Percentiles rank a stretch among this genome's conserved stretches.
These are phyloP conservation scores for Trichoderma sp. DNA, from an alignment of 2,329 filamentous ascomycete genomes.

Conservation along the genomic window DNA sequence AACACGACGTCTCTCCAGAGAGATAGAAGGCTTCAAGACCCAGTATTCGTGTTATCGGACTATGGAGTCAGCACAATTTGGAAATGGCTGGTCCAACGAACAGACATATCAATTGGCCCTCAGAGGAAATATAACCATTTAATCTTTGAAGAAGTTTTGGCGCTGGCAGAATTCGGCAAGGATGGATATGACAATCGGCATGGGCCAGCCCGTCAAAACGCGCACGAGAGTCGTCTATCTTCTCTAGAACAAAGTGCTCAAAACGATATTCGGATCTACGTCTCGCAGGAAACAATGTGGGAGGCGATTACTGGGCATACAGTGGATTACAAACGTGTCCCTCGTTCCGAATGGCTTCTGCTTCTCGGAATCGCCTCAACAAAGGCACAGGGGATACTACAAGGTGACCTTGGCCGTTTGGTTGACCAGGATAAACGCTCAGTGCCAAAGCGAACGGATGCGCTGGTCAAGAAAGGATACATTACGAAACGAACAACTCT, in stretches of 20 bases:
- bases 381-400: constrained; percentile 59
- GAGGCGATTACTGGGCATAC: constrained; percentile 62
- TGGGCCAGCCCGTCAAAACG: background rate
- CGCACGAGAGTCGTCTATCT: background rate
- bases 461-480: constrained; percentile 63
- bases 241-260: background rate
- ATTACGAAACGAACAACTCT: constrained; percentile 64
- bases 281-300: constrained; percentile 62
- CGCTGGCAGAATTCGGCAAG: background rate
- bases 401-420: constrained; percentile 61
- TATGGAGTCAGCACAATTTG: constrained; percentile 42
- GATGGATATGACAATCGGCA: background rate
- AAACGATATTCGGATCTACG: constrained; percentile 46
- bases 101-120: constrained; percentile 44
- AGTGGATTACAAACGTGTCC: constrained; percentile 61
- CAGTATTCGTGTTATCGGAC: constrained; percentile 32
- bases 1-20: constrained; percentile 9
- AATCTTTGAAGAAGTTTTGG: constrained; percentile 36
- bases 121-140: constrained; percentile 44
- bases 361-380: constrained; percentile 61
- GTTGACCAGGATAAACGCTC: constrained; percentile 67
- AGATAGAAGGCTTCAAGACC: constrained; percentile 17
- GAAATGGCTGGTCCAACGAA: constrained; percentile 43
- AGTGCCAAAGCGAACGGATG: constrained; percentile 63
- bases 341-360: constrained; percentile 62